Conservation (phyloP, 2,329 filamentous ascomycete species). For the Ascochyta viciae-villosae region DNA sequence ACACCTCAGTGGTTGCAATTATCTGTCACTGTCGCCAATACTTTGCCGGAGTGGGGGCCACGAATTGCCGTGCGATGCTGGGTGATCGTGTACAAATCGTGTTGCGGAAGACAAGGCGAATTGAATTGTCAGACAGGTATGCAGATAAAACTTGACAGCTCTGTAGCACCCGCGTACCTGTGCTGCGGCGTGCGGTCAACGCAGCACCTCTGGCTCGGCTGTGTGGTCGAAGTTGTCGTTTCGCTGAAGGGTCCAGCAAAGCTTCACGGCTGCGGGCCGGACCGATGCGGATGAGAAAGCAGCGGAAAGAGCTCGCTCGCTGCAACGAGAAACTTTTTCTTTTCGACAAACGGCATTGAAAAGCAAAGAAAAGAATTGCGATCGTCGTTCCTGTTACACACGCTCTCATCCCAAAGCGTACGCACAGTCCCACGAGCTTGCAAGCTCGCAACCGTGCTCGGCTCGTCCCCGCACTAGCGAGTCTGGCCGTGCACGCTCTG, state of each 20-base stretch:
- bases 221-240: neutral
- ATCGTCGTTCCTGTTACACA: slow-evolving; percentile 6
- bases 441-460: slow-evolving; percentile 13
- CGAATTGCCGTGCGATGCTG: slow-evolving; percentile 5
- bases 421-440: slow-evolving; percentile 6
- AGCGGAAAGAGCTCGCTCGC: neutral
- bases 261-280: slow-evolving; percentile 22
- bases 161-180: slow-evolving; percentile 6
- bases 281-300: slow-evolving; percentile 8
- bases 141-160: slow-evolving; percentile 6
- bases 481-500: slow-evolving; percentile 9
- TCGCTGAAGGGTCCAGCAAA: slow-evolving; percentile 14
- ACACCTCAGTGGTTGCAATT: slow-evolving; percentile 11
- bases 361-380: neutral
- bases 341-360: neutral
- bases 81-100: slow-evolving; percentile 12
- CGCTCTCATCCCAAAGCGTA: slow-evolving; percentile 1
- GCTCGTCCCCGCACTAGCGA: slow-evolving; percentile 15
- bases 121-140: slow-evolving; percentile 1
- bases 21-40: slow-evolving; percentile 7
- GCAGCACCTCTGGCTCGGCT: neutral
- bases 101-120: slow-evolving; percentile 8
- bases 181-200: slow-evolving; percentile 1
- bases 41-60: neutral
- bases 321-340: slow-evolving; percentile 1